Conservation (phyloP, 116 monocot species). For the Iris pallida region DNA sequence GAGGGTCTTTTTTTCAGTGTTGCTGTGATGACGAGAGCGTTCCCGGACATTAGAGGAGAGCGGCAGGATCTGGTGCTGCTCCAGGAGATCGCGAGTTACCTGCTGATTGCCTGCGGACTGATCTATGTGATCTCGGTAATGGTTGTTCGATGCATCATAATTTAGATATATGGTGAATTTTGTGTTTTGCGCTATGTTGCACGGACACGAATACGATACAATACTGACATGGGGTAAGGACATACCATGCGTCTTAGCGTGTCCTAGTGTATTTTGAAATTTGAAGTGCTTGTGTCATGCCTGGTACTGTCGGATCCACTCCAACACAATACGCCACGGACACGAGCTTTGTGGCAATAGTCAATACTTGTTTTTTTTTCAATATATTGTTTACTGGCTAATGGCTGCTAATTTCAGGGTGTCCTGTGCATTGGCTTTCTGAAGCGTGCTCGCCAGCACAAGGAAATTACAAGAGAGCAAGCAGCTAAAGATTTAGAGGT, state of each 20-base stretch:
- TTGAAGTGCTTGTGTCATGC: no score
- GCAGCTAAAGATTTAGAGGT: constrained; percentile 78
- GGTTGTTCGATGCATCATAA: background rate
- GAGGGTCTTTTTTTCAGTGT: constrained; percentile 41
- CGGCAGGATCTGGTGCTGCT: constrained; percentile 52
- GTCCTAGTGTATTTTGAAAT: no score
- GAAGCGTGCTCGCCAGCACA: constrained; percentile 61
- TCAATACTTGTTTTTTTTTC: no score
- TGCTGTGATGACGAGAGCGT: constrained; percentile 96
- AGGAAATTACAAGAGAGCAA: constrained; percentile 54
- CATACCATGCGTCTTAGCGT: no score
- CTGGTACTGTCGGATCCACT: no score
- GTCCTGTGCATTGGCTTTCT: constrained; percentile 70
- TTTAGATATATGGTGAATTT: background rate
- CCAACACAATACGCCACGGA: no score
- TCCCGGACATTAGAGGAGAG: constrained; percentile 41
- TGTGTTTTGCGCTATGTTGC: background rate
- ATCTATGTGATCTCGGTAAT: constrained; percentile 67
- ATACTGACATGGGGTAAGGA: no score
- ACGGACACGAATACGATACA: no score
- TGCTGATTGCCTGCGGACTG: constrained; percentile 77
- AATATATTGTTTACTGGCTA: background rate
- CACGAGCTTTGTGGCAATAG: no score
- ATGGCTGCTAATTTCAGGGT: constrained; percentile 45
- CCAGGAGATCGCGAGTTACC: constrained; percentile 82